Conservation (phyloP, 257 asterid species). For the Nicotiana otophora region DNA sequence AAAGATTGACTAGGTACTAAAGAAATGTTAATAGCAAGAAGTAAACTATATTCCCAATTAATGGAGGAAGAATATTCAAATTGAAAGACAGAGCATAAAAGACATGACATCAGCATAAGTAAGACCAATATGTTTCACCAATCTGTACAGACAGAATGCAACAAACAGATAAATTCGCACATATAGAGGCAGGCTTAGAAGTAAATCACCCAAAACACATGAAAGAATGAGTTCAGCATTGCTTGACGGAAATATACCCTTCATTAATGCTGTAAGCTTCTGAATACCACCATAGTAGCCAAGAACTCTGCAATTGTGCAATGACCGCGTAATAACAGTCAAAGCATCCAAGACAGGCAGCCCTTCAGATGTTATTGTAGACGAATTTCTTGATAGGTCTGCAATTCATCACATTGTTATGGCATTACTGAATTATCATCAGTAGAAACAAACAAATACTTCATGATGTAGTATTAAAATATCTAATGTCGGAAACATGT, state of each 20-base stretch:
- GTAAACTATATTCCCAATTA: not conserved
- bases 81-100: not conserved
- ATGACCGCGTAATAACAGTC: constrained; percentile 64
- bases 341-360: constrained; percentile 78
- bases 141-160: not conserved
- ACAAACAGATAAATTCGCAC: not conserved
- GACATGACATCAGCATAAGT: not conserved
- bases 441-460: not conserved
- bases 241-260: constrained; percentile 43
- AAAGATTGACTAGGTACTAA: not conserved
- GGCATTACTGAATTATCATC: constrained; percentile 7
- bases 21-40: not conserved
- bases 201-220: not conserved
- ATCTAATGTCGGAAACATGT: not conserved
- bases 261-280: constrained; percentile 88
- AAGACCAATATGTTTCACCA: constrained; percentile 5
- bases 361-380: constrained; percentile 51
- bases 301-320: constrained; percentile 86
- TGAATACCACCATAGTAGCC: constrained; percentile 81
- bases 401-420: constrained; percentile 25
- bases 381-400: constrained; percentile 47
- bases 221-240: constrained; percentile 1
- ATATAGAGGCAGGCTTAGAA: constrained; percentile 4
- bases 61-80: constrained; percentile 2
- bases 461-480: constrained; percentile 2